Percentiles rank a stretch among this genome's conserved stretches.
These are phyloP conservation scores for Posidonia oceanica DNA, from an alignment of 116 monocot genomes.

Conservation along the genomic window DNA sequence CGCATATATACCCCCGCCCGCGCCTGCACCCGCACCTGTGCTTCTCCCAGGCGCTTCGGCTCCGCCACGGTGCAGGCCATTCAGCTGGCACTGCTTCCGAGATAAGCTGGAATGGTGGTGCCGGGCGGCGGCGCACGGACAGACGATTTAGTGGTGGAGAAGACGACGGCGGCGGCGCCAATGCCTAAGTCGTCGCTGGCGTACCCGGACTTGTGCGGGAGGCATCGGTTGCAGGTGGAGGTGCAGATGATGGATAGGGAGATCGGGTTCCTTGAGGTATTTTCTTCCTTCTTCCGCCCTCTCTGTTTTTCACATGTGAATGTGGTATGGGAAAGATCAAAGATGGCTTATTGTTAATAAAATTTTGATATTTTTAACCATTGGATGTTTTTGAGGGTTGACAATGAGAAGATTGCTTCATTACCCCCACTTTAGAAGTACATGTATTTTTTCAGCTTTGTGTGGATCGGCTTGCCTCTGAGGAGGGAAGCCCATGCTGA, in stretches of 20 bases:
- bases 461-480: no score
- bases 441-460: no score
- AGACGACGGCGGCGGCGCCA: constrained; percentile 12
- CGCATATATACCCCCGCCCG: background rate
- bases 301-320: background rate
- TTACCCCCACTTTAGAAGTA: no score
- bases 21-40: no score
- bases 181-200: constrained; percentile 68
- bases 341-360: background rate
- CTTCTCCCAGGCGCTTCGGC: no score
- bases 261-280: constrained; percentile 80
- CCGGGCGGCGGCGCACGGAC: background rate
- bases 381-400: no score
- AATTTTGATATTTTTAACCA: no score
- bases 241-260: constrained; percentile 76
- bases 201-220: constrained; percentile 87
- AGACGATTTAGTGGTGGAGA: background rate
- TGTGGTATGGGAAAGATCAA: background rate
- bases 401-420: no score
- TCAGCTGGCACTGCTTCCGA: no score
- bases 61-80: no score
- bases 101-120: background rate
- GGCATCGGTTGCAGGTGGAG: constrained; percentile 73
- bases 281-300: background rate
- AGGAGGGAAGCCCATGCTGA: no score